These are phyloP conservation scores for Aegilops longissima DNA, from an alignment of 176 grass and related monocot genomes.

Conservation along the genomic window DNA sequence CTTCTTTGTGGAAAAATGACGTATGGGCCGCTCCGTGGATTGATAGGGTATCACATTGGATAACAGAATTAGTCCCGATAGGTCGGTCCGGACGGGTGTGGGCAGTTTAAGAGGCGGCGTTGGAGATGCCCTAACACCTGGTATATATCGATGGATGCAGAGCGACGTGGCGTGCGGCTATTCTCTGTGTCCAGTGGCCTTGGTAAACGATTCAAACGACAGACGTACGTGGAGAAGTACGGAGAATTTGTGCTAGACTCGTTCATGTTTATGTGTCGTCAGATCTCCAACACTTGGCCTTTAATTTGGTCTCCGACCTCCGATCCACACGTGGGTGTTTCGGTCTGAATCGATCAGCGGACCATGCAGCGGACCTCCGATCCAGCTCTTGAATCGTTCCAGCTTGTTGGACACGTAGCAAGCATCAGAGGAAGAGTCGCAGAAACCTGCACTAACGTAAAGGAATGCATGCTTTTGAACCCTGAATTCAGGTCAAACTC, in stretches of 20 bases:
- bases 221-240: neutral
- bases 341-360: conserved; percentile 4
- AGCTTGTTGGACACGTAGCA: neutral
- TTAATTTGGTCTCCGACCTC: neutral
- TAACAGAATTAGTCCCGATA: no score
- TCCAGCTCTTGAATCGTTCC: neutral
- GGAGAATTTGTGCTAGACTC: neutral
- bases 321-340: neutral
- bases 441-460: neutral
- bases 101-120: no score
- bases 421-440: neutral
- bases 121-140: no score
- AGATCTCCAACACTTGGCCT: neutral
- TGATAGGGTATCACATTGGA: no score
- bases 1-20: no score
- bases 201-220: neutral
- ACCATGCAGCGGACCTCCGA: no score
- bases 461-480: neutral
- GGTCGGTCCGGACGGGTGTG: no score
- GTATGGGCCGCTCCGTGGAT: no score
- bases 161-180: no score
- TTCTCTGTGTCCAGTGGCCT: neutral
- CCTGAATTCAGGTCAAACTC: conserved; percentile 19
- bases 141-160: no score
- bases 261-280: neutral